Base-by-base conservation (phyloP, 1,284 basidiomycete genomes). In the Exobasidium rhododendri region DNA sequence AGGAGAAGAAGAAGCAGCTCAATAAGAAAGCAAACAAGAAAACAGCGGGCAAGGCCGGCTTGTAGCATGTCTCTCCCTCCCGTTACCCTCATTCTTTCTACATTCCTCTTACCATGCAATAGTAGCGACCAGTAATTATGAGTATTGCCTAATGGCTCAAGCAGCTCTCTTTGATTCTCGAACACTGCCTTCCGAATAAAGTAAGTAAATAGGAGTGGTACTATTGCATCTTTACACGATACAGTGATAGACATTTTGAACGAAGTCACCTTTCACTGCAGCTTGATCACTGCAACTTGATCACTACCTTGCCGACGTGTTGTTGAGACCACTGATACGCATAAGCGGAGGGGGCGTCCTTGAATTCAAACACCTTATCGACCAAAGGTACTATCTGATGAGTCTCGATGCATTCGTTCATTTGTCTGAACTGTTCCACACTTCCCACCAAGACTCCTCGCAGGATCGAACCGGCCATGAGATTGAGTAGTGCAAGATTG, bases 311-410 rank as follows among this genome's bases (percentile, higher is more conserved):
- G 46, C 72, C 72, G 29, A 66, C 70, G 55, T 74, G 72, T 17
- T 62, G 60, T 56, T 68, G 65, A 50, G 66, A 68, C 68, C 80
- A 80, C 43, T 84, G 78, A 69, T 85, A 81, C 30, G 72, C 76
- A 61, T 81, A 84, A 0, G 85, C 85, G 53, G 83, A 70, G 43
- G 80, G 70, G 1, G 80, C 81, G 14, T 86, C 70, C 28, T 84
- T 81, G 61, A 85, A 86, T 7, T 77, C 49, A 74, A 86, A 85
- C 0, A 85, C 82, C 68, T 82, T 84, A 77, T 86, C 83, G 24
- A 86, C 71, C 28, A 84, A 77, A 1, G 84, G 84, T 31, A 75
- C 78, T 10, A 85, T 83, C 32, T 73, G 66, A 28, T 81, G 79
- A 2, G 79, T 82, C 20, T 70, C 67, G 32, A 86, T 73, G 26